Evolutionary conservation across 208 protist species (phyloP).

Genomic region (Leishmania amazonensis): DNA sequence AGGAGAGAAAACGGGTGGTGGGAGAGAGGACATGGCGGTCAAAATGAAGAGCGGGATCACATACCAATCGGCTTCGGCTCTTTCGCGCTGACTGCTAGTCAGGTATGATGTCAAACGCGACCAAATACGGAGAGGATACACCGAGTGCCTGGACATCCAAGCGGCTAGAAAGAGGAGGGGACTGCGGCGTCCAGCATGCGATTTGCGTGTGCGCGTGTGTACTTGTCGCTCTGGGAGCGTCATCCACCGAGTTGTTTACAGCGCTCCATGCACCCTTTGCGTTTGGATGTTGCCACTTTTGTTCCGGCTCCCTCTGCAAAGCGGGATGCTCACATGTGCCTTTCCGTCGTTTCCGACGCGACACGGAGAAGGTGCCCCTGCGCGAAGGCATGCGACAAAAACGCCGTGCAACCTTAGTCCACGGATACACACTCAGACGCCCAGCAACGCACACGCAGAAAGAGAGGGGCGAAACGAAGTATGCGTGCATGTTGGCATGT

Average conservation of each 20-base stretch:
- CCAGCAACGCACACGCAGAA: neutral
- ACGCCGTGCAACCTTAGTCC: neutral
- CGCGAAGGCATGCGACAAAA: neutral
- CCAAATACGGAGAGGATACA: neutral
- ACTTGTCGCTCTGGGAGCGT: neutral
- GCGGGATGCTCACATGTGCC: neutral
- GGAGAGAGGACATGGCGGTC: too few species aligned
- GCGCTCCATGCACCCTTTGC: neutral
- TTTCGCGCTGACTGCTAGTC: neutral
- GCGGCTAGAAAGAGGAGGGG: neutral
- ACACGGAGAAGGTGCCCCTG: neutral
- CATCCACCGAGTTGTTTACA: neutral
- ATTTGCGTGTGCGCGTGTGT: neutral
- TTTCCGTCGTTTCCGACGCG: neutral
- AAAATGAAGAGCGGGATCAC: too few species aligned
- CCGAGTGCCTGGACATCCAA: neutral
- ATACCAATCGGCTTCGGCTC: too few species aligned
- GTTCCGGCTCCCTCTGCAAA: neutral
- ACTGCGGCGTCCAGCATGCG: neutral
- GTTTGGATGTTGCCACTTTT: neutral
- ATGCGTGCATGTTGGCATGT: neutral
- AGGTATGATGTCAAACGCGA: neutral
- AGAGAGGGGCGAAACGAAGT: neutral
- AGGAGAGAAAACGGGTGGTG: too few species aligned
- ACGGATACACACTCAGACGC: neutral